Base-by-base conservation (phyloP, 345 rosid genomes). In the Aethionema arabicum region DNA sequence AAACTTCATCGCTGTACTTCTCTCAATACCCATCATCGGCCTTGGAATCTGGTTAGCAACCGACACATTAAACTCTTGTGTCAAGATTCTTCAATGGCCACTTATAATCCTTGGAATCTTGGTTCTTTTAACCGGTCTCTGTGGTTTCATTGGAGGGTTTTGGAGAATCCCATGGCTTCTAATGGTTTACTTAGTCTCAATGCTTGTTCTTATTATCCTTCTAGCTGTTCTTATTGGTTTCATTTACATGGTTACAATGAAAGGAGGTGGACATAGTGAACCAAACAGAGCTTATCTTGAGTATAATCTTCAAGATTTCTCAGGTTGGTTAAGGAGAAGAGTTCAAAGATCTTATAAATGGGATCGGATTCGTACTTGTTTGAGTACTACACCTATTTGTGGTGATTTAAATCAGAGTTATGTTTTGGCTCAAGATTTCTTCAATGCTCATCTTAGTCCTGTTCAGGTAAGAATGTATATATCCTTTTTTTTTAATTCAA, bases 31-130 rank as follows among this genome's bases (percentile, higher is more conserved):
- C 1, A 54, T 93, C 57, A 84, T 93, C 33, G 97, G 96, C 1
- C 84, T 84, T 7, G 96, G 97, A 56, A 88, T 93, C 71, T 93
- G 97, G 99, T 81, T 93, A 0, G 66, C 95, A 13, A 83, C 32
- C 4, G 81, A 84, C 45, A 79, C 88, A 0, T 97, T 87, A 76
- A 86, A 93, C 72, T 78, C 95, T 0, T 93, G 99, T 35, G 87
- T 90, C 8, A 87, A 83, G 76, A 74, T 90, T 11, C 82, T 93
- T 7, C 97, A 87, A 53, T 90, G 96, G 97, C 99, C 99, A 5
- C 80, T 90, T 27, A 90, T 93, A 37, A 79, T 86, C 48, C 60
- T 93, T 4, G 99, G 99, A 6, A 59, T 84, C 63, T 69, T 88
- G 1, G 78, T 93, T 64, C 69, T 91, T 5, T 47, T 80, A 0